Evolutionary conservation across 2,329 filamentous ascomycete genomes (phyloP), one percentile per base, ranked within the genome.

Genomic region (Xylaria sp.): DNA sequence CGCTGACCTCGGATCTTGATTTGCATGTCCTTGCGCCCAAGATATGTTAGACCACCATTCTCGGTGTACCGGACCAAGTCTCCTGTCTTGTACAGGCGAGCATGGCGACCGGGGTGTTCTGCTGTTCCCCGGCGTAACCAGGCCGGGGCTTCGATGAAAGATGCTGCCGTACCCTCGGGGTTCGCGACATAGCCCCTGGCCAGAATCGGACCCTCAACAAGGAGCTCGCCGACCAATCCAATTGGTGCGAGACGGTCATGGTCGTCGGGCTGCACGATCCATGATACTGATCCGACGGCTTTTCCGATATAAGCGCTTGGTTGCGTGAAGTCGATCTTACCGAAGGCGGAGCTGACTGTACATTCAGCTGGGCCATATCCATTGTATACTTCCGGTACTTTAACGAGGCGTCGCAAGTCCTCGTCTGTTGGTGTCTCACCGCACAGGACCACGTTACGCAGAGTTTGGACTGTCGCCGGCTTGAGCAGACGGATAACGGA

Each of bases 1-100:
- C 52, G 39, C n/a, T 64, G 51, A 6, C 62, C 62, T 41, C 41
- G 28, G 39, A 64, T 57, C 62, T 64, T 64, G n/a, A 64, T 34
- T 57, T 57, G 62, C 51, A 37, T 55, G 25, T 63, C 61, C 20
- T 56, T 54, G 39, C 61, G 50, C 13, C 61, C 61, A 37, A 63
- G 34, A 37, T 34, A 63, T 10, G 10, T 48, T 28, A 64, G 25
- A 39, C 41, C 44, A 25, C 62, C 62, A 25, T 57, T 28, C 18
- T 39, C 18, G 6, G 20, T 34, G 31, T 64, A 64, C 18, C 25
- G 51, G 23, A 57, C 62, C 20, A 64, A 20, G 37, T 64, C 62
- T 3, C 62, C 51, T 34, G 62, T 64, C 12, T 51, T 56, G 25
- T 64, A 64, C 6, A 64, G 52, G 13, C 60, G 60, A n/a, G 34